Conservation (phyloP, 192 early-diverging fungal genomes). For the Coemansia sp. region DNA sequence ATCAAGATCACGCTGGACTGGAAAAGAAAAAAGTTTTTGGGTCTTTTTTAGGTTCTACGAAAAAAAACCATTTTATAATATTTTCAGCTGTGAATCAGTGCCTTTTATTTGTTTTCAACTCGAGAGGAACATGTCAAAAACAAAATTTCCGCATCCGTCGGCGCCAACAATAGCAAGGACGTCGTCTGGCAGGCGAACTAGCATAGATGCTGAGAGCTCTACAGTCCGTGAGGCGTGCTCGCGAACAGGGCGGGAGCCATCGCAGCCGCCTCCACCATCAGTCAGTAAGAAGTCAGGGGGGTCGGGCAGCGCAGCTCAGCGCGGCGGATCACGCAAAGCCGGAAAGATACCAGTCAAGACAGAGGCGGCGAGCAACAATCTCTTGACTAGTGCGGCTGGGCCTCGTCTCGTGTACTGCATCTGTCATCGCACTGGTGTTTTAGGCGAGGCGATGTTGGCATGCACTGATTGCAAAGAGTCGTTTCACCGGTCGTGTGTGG, state of each 20-base stretch:
- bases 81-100: too few relatives aligned
- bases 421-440: constrained; percentile 6
- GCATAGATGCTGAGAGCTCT: background rate
- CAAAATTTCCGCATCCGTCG: constrained; percentile 50
- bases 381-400: constrained; percentile 7
- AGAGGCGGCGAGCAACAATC: background rate
- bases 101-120: too few relatives aligned
- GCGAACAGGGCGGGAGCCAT: background rate
- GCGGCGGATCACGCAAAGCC: background rate
- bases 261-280: background rate
- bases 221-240: background rate
- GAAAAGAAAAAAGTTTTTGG: too few relatives aligned
- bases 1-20: too few relatives aligned
- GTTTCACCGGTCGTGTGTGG: constrained; percentile 40
- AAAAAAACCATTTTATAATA: too few relatives aligned
- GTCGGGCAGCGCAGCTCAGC: background rate
- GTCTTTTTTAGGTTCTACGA: too few relatives aligned
- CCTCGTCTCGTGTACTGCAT: constrained; percentile 18
- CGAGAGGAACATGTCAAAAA: constrained; percentile 28
- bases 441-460: constrained; percentile 20
- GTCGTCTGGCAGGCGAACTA: background rate
- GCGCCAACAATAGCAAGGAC: constrained; percentile 45
- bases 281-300: background rate
- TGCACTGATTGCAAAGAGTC: constrained; percentile 30
- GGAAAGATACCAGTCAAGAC: background rate